Base-by-base conservation (phyloP, 371 early-diverging fungal species). In the Umbelopsis sp. region DNA sequence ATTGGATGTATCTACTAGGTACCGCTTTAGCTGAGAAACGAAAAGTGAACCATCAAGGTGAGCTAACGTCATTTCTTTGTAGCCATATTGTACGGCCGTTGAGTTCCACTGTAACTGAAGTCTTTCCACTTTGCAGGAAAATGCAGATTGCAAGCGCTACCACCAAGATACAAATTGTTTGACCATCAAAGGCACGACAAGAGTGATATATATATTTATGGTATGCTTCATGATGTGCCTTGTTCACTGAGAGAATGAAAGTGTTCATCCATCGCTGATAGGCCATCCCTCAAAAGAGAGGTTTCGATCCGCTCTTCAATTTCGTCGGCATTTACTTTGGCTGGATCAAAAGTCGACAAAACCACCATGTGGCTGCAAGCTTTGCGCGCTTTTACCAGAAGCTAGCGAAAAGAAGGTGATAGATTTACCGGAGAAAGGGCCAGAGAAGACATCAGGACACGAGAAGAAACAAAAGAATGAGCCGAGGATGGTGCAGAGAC, bases 1-100 rank as follows among this genome's bases (percentile, higher is more conserved):
- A 57, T 57, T 57, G 57, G 57, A 57, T 57, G 57, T 57, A 35
- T 12, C 12, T 18, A 18, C 57, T 57, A 10, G 57, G 57, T 3
- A 29, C 57, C 14, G 57, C 57, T 37, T n/a, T 57, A 35, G 29
- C 57, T 6, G 57, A 37, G 29, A 35, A n/a, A 29, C 29, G 57
- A 11, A 35, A 35, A 7, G 18, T 57, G 1, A 7, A 57, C 29
- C 14, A 14, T 2, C 18, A 57, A 35, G 57, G 57, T 57, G 14
- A 2, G 57, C 35, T 35, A 18, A 35, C 3, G 18, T 4, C 29
- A 57, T 25, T 4, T 0, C 18, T 57, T 4, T 57, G 57, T 12
- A 35, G 7, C 6, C 1, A 16, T 48, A 48, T 18, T 16, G 41
- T 5, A 7, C 7, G 0, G 7, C 1, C 41, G 1, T 41, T 41